Evolutionary conservation across 768 basidiomycete genomes (phyloP).

Genomic region (Rhodotorula sphaerocarpa): DNA sequence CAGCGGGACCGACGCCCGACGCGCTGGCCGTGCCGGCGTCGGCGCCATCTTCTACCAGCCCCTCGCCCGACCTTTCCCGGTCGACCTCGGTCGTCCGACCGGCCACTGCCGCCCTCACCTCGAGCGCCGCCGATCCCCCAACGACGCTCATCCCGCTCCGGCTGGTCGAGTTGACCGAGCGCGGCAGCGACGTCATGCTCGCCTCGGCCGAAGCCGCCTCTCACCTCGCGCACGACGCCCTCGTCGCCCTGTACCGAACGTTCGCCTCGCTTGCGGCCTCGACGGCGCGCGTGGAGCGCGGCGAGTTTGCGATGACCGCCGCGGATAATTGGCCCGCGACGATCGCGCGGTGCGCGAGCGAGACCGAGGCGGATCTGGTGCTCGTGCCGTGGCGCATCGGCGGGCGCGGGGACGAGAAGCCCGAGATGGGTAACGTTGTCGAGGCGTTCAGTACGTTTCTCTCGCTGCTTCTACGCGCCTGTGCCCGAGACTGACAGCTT

Average conservation of each 20-base stretch:
- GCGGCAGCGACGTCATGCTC: conserved; percentile 77
- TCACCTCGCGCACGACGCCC: conserved; percentile 59
- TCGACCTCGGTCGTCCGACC: background rate
- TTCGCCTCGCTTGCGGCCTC: conserved; percentile 49
- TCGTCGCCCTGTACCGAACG: conserved; percentile 65
- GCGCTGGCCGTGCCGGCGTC: background rate
- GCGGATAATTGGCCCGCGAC: conserved; percentile 62
- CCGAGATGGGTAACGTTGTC: conserved; percentile 7
- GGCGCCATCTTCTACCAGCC: background rate
- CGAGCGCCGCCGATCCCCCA: no score
- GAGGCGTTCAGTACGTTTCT: conserved; percentile 9
- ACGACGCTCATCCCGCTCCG: conserved; percentile 71
- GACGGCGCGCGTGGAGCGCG: conserved; percentile 42
- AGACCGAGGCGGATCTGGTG: conserved; percentile 60
- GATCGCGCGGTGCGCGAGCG: conserved; percentile 45
- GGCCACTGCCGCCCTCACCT: background rate
- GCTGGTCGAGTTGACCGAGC: conserved; percentile 77
- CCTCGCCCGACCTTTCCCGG: background rate
- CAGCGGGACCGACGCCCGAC: background rate
- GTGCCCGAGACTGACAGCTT: background rate
- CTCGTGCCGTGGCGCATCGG: conserved; percentile 74
- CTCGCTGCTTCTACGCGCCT: conserved; percentile 41
- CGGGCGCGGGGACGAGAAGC: background rate
- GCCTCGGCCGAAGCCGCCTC: conserved; percentile 61
- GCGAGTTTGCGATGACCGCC: conserved; percentile 69